Conservation (phyloP, 345 rosid genomes). For the Pelargonium nanum region DNA sequence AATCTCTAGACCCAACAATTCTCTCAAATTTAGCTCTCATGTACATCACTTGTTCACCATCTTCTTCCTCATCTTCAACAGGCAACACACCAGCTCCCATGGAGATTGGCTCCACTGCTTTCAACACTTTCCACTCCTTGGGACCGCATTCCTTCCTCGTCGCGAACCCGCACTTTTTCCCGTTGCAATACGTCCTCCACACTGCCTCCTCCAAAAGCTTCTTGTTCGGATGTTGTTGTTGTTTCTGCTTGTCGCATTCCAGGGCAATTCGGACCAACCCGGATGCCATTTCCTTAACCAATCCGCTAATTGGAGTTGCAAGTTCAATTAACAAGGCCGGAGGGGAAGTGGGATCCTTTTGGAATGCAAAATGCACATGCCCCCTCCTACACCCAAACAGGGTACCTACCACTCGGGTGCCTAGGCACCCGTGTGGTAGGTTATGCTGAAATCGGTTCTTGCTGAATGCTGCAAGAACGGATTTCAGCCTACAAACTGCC, state of each 20-base stretch:
- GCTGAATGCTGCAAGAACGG: slow-evolving; percentile 1
- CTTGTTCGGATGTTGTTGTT: background rate
- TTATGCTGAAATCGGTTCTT: slow-evolving; percentile 3
- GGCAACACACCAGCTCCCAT: slow-evolving; percentile 99
- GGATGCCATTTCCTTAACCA: slow-evolving; percentile 92
- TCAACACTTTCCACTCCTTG: slow-evolving; percentile 64
- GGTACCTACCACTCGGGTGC: slow-evolving; percentile 74
- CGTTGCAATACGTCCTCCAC: slow-evolving; percentile 97
- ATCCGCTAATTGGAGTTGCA: slow-evolving; percentile 79
- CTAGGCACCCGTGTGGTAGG: slow-evolving; percentile 29
- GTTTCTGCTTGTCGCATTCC: slow-evolving; percentile 57
- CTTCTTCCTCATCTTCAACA: slow-evolving; percentile 10
- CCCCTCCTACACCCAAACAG: slow-evolving; percentile 82
- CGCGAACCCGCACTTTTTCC: slow-evolving; percentile 78
- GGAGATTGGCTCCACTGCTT: slow-evolving; percentile 85
- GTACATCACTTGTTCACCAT: slow-evolving; percentile 48
- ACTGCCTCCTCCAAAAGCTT: slow-evolving; percentile 73
- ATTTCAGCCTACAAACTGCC: background rate
- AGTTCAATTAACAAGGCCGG: slow-evolving; percentile 84
- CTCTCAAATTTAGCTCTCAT: slow-evolving; percentile 96
- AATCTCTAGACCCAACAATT: slow-evolving; percentile 92
- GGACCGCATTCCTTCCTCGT: slow-evolving; percentile 64
- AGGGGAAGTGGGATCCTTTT: slow-evolving; percentile 62
- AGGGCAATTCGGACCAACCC: slow-evolving; percentile 88
- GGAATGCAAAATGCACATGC: slow-evolving; percentile 89